A percentile compares a stretch with the other conserved stretches of the same genome.
These are phyloP conservation scores for Madurella fahalii DNA, from an alignment of 2,329 filamentous ascomycete genomes.

Conservation along the genomic window DNA sequence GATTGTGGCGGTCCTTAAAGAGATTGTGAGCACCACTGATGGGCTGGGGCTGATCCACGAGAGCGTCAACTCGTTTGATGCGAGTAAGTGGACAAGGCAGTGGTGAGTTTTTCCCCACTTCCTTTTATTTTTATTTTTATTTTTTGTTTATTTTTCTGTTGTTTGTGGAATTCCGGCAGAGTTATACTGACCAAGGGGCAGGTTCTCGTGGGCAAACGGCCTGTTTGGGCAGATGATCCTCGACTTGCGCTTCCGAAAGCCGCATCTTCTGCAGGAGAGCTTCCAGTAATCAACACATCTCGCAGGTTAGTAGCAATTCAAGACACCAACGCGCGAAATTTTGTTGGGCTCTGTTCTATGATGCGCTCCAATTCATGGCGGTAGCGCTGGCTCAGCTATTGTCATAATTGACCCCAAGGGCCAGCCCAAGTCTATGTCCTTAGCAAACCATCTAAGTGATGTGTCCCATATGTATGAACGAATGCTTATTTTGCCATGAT, in stretches of 20 bases:
- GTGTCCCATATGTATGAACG: background rate
- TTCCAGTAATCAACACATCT: conserved; percentile 31
- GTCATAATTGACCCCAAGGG: background rate
- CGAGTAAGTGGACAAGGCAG: conserved; percentile 40
- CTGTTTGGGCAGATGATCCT: conserved; percentile 81
- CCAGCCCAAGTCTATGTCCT: background rate
- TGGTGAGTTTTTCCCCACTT: conserved; percentile 39
- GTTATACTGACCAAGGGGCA: conserved; percentile 33
- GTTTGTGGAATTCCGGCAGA: background rate
- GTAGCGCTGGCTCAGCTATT: background rate
- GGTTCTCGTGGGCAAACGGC: conserved; percentile 89
- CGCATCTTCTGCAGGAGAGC: conserved; percentile 42
- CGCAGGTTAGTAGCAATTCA: too few relatives aligned
- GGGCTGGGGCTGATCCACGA: conserved; percentile 78
- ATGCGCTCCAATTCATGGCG: too few relatives aligned
- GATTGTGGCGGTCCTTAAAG: conserved; percentile 60
- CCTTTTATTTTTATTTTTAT: too few relatives aligned
- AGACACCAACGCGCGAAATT: too few relatives aligned
- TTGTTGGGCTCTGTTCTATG: too few relatives aligned
- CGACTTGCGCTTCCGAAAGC: conserved; percentile 68
- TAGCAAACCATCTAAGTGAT: background rate
- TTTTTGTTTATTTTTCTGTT: too few relatives aligned
- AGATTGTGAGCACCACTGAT: conserved; percentile 65
- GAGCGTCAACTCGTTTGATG: conserved; percentile 64
- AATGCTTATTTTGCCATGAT: background rate